Base-by-base conservation (phyloP, 495 filamentous ascomycete species). In the Trichoderma reesei region DNA sequence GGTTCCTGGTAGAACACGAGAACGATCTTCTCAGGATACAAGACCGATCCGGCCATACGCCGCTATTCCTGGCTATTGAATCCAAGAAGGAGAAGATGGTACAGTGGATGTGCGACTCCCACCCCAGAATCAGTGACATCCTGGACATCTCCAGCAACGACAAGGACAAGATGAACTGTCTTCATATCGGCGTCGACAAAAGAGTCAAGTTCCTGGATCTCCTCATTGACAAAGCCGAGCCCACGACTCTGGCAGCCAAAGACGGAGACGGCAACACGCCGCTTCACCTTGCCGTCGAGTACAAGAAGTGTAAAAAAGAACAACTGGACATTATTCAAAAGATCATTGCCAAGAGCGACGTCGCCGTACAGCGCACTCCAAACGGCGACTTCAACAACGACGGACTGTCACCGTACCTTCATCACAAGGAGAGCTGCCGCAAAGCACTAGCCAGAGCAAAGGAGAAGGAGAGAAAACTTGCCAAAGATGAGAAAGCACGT, bases 261-360 rank as follows among this genome's bases (percentile, higher is more conserved):
- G 69, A 74, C 20, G 64, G 64, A 8, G 62, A 66, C 26, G 72
- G 70, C 2, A 65, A 68, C 59, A 72, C 72, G 8, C 68, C 69
- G 3, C 66, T 74, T 6, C 72, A 74, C 60, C 62, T 67, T 11
- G 70, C 72, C 6, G 72, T 73, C 34, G 67, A 72, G 41, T 72
- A 68, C 18, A 65, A 68, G 14, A 37, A 63, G 11, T 73, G 68
- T 42, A 65, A 61, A 46, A 63, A 63, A 13, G 63, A 62, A 11
- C 72, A 72, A 61, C 56, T 68, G 3, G 51, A 60, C 7, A 66
- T 72, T 26, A 66, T 72, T 10, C 59, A 68, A 36, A 65, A 66
- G 9, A 64, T 72, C 41, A 65, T 72, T 16, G 48, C 56, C 18
- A 66, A 65, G 46, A 65, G 64, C 60, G 70, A 69, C 59, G 18